These are phyloP conservation scores for Eucalyptus pauciflora DNA, from an alignment of 345 rosid genomes.

Conservation along the genomic window DNA sequence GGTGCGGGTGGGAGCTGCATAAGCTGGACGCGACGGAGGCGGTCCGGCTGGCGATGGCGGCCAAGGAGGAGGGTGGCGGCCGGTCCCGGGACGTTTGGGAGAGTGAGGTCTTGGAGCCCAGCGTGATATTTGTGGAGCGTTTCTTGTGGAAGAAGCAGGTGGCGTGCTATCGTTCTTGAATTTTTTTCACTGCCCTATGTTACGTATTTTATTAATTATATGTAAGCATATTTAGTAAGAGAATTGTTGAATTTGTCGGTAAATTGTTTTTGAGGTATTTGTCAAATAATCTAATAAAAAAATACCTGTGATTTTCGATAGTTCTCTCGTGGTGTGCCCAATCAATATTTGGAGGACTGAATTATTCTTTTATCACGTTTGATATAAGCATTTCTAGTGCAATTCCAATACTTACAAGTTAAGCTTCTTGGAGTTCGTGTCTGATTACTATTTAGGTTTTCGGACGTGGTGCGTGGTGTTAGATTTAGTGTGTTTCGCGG, in stretches of 20 bases:
- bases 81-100: conserved; percentile 58
- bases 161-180: conserved; percentile 12
- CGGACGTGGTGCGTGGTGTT: too few relatives aligned
- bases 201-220: too few relatives aligned
- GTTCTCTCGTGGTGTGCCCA: too few relatives aligned
- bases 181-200: background rate
- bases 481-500: too few relatives aligned
- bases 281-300: background rate
- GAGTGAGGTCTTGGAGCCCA: conserved; percentile 40
- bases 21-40: conserved; percentile 67
- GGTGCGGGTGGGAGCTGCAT: conserved; percentile 60
- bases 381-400: too few relatives aligned
- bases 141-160: conserved; percentile 51
- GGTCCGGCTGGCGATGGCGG: conserved; percentile 16
- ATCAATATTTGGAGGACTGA: too few relatives aligned
- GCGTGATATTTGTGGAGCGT: conserved; percentile 54
- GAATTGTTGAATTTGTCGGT: too few relatives aligned
- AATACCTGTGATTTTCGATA: background rate
- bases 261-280: background rate
- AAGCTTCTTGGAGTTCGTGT: too few relatives aligned
- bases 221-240: too few relatives aligned
- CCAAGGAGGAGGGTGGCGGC: background rate
- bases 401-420: too few relatives aligned
- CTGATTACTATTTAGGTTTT: too few relatives aligned
- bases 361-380: too few relatives aligned